Evolutionary conservation across 1,284 basidiomycete species (phyloP), one percentile per base, ranked within the genome.

Genomic region (Cutaneotrichosporon curvatum): DNA sequence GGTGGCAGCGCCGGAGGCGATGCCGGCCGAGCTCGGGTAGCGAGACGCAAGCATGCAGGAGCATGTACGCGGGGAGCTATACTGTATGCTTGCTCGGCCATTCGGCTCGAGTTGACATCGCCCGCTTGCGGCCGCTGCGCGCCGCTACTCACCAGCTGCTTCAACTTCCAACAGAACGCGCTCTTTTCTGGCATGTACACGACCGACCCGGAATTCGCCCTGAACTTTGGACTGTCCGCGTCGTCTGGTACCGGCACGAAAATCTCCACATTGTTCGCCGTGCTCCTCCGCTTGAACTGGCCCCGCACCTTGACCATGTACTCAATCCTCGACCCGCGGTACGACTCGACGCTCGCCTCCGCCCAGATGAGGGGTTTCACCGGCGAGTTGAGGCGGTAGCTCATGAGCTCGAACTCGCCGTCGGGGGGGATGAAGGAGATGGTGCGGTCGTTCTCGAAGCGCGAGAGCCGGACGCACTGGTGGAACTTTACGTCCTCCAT

Each of bases 401-500:
- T 87, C 92, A 98, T 97, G 54, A 97, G 79, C 70, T 97, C 94
- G 62, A 98, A 97, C 71, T 97, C 94, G 58, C 95, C 95, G 67
- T 98, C 95, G 2, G 95, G 95, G 0, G 95, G 95, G 63, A 98
- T 99, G 74, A 99, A 99, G 21, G 87, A 90, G 69, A 98, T 99
- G 2, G 94, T 98, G 49, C 95, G 83, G 74, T 99, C 95, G 72
- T 96, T 97, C 65, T 99, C 95, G 68, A 99, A 99, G 14, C 94
- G 82, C 7, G 91, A 87, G n/a, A 99, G 78, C n/a, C 95, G 87
- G 14, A 98, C 95, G 67, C 95, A 99, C 77, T 99, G 95, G 69
- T 99, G 95, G 75, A 99, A 99, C 70, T 96, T 97, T 74, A 97
- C 90, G 66, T 98, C 95, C 71, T 99, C 95, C 88, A 99, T 96